Conservation (phyloP, 441 rosid species). For the Pelargonium fulgidum region DNA sequence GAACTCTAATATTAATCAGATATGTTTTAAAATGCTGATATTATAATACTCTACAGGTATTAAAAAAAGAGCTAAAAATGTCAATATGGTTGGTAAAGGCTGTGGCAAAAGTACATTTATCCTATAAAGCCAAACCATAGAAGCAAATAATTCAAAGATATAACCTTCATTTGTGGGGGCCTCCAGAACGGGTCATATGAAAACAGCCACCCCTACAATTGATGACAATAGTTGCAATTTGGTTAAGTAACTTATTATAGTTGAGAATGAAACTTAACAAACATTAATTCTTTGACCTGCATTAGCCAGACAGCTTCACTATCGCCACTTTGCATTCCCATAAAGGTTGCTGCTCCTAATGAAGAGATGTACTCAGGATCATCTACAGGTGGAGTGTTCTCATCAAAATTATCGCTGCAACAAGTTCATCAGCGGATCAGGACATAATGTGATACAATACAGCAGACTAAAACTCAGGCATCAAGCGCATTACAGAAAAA, state of each 20-base stretch:
- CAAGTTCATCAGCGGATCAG: slow-evolving; percentile 14
- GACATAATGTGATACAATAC: slow-evolving; percentile 11
- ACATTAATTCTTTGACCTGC: slow-evolving; percentile 44
- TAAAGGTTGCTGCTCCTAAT: slow-evolving; percentile 61
- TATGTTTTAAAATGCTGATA: not conserved
- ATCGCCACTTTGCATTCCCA: slow-evolving; percentile 66
- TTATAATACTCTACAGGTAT: not conserved
- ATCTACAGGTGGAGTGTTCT: slow-evolving; percentile 75
- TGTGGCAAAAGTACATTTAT: not conserved
- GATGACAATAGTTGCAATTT: slow-evolving; percentile 9
- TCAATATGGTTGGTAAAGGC: not conserved
- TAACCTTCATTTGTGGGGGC: slow-evolving; percentile 74
- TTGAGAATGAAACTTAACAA: slow-evolving; percentile 9
- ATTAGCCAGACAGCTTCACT: slow-evolving; percentile 63
- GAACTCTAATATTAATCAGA: too few species aligned
- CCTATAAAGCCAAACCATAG: not conserved
- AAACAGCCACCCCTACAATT: slow-evolving; percentile 65
- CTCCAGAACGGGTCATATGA: slow-evolving; percentile 78
- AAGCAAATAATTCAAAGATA: not conserved
- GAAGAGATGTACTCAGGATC: slow-evolving; percentile 62
- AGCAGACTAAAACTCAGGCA: not conserved
- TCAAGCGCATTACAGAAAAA: not conserved
- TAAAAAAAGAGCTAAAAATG: not conserved
- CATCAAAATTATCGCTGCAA: slow-evolving; percentile 72
- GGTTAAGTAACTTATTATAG: slow-evolving; percentile 4